Percentiles rank a stretch among this genome's conserved stretches.
Evolutionary conservation across 306 rosid genomes (phyloP).

Genomic region (Notholithocarpus densiflorus): DNA sequence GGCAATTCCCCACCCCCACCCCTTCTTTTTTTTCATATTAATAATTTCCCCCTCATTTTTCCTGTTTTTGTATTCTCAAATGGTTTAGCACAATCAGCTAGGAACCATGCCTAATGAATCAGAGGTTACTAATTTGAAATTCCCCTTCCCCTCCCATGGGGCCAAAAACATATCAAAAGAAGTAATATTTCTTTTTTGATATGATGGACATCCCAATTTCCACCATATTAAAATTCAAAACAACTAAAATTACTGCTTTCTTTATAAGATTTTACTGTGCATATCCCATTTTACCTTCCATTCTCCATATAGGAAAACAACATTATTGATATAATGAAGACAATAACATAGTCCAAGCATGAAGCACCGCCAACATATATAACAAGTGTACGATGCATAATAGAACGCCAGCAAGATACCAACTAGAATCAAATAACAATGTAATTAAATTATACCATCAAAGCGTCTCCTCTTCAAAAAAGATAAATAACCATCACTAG

Average conservation of each 20-base stretch:
- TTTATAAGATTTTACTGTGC: not conserved
- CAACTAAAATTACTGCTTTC: not conserved
- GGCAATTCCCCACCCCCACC: not conserved
- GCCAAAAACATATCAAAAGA: not conserved
- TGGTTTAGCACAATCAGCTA: too few relatives aligned
- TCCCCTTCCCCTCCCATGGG: too few relatives aligned
- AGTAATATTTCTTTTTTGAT: not conserved
- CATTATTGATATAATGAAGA: not conserved
- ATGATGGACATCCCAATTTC: not conserved
- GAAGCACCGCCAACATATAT: not conserved
- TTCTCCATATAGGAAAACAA: not conserved
- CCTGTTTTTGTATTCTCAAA: too few relatives aligned
- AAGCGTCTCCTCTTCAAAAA: slow-evolving; percentile 49
- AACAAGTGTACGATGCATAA: not conserved
- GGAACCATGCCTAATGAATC: too few relatives aligned
- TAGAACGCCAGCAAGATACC: not conserved
- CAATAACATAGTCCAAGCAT: not conserved
- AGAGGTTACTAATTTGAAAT: too few relatives aligned
- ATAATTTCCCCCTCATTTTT: too few relatives aligned
- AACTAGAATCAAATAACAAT: not conserved
- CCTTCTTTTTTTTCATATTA: not conserved
- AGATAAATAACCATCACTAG: slow-evolving; percentile 59
- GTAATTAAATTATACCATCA: slow-evolving; percentile 50
- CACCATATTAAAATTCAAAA: not conserved
- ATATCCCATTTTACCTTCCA: not conserved